These are phyloP conservation scores for Dentipellis fragilis DNA, from an alignment of 768 basidiomycete genomes.

Conservation along the genomic window DNA sequence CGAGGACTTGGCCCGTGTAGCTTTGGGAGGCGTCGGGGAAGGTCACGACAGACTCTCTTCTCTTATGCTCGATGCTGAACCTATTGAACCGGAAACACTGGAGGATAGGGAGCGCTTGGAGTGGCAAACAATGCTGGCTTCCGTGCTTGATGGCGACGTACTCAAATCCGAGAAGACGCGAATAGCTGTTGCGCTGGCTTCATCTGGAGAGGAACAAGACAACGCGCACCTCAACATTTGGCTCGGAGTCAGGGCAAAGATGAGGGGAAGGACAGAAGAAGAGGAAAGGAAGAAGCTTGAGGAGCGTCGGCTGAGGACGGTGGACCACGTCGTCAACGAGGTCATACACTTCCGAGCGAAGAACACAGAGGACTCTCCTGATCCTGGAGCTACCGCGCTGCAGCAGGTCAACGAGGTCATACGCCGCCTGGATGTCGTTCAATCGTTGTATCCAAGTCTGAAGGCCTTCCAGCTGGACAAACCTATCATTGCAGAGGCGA, in stretches of 20 bases:
- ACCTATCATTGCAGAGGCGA: slow-evolving; percentile 48
- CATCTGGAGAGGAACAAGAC: slow-evolving; percentile 59
- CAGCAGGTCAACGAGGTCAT: slow-evolving; percentile 58
- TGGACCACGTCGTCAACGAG: slow-evolving; percentile 80
- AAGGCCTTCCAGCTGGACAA: slow-evolving; percentile 76
- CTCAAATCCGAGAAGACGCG: slow-evolving; percentile 91
- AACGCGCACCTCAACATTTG: slow-evolving; percentile 66
- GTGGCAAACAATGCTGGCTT: slow-evolving; percentile 94
- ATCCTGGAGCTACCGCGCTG: slow-evolving; percentile 36
- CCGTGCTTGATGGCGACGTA: slow-evolving; percentile 89
- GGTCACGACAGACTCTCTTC: slow-evolving; percentile 41
- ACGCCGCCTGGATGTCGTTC: slow-evolving; percentile 67
- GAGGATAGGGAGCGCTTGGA: slow-evolving; percentile 79
- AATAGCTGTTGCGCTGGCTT: slow-evolving; percentile 71
- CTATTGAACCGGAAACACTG: slow-evolving; percentile 54
- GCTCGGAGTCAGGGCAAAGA: slow-evolving; percentile 83
- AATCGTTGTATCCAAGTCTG: slow-evolving; percentile 79
- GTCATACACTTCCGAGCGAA: slow-evolving; percentile 65
- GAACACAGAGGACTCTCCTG: slow-evolving; percentile 26
- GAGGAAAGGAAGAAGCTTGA: slow-evolving; percentile 79
- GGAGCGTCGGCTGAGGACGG: slow-evolving; percentile 70
- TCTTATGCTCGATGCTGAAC: slow-evolving; percentile 50
- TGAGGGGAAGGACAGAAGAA: slow-evolving; percentile 67
- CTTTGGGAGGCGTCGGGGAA: slow-evolving; percentile 33
- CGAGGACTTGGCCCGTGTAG: slow-evolving; percentile 43